Percentiles rank a stretch among this genome's conserved stretches.
Evolutionary conservation across 2,329 filamentous ascomycete genomes (phyloP).

Genomic region (Myotisia sp.): DNA sequence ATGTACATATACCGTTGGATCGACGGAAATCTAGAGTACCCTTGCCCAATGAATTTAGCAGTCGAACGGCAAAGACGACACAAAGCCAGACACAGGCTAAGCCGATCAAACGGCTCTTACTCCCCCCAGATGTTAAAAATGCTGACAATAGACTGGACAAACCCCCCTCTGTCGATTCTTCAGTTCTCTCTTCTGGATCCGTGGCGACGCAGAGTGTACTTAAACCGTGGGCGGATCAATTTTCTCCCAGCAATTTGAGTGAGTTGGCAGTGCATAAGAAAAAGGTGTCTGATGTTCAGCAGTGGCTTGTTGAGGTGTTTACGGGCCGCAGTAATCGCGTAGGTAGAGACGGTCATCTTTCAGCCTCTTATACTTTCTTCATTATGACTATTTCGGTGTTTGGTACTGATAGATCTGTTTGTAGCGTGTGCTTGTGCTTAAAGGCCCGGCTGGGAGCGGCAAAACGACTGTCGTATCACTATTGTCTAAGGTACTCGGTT

Average conservation of each 20-base stretch:
- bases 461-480: slow-evolving; percentile 80
- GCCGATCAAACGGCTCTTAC: slow-evolving; percentile 19
- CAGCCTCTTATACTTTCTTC: neutral
- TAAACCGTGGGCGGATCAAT: slow-evolving; percentile 76
- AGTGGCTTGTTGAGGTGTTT: slow-evolving; percentile 67
- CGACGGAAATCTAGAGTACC: slow-evolving; percentile 6
- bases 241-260: slow-evolving; percentile 57
- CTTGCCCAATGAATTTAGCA: slow-evolving; percentile 10
- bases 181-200: neutral
- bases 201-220: slow-evolving; percentile 14
- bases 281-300: slow-evolving; percentile 74
- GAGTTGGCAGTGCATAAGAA: slow-evolving; percentile 91
- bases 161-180: neutral
- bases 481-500: slow-evolving; percentile 61
- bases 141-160: neutral
- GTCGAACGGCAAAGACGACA: neutral
- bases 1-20: slow-evolving; percentile 5
- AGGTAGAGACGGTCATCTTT: slow-evolving; percentile 12
- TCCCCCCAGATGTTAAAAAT: slow-evolving; percentile 10
- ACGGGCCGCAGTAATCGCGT: slow-evolving; percentile 37
- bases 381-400: neutral
- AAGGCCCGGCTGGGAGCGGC: slow-evolving; percentile 78
- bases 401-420: slow-evolving; percentile 13
- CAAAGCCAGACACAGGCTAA: slow-evolving; percentile 10
- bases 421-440: slow-evolving; percentile 67